phyloP scores from a whole-genome alignment of 768 basidiomycete genomes.

The Termitomyces sp. region DNA sequence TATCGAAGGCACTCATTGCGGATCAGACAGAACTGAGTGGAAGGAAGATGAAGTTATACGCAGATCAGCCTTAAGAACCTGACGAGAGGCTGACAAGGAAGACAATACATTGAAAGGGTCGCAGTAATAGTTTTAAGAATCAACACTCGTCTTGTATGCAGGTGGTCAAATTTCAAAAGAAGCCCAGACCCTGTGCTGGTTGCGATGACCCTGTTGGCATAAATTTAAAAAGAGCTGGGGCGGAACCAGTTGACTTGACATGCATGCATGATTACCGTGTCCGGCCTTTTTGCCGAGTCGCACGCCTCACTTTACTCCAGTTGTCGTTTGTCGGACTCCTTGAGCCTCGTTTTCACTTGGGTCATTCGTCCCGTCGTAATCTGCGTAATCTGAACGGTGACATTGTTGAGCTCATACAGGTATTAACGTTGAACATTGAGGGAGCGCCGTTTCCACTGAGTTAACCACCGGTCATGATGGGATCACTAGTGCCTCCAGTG shows the following conservation, averaged over 20 bases:
- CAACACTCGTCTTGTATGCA: not conserved
- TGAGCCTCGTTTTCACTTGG: too few relatives aligned
- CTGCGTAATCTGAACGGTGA: too few relatives aligned
- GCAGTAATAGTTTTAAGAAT: not conserved
- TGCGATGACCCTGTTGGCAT: not conserved
- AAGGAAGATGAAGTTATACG: not conserved
- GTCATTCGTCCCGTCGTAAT: too few relatives aligned
- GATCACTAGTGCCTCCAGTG: too few relatives aligned
- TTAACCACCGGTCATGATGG: too few relatives aligned
- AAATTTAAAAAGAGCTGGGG: not conserved
- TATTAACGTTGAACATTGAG: too few relatives aligned
- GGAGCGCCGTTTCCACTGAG: too few relatives aligned
- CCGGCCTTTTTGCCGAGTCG: too few relatives aligned
- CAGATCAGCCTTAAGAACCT: slow-evolving; percentile 1
- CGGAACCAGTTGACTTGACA: not conserved
- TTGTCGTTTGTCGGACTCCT: too few relatives aligned
- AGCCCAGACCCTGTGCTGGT: not conserved
- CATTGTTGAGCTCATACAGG: too few relatives aligned
- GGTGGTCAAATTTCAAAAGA: not conserved
- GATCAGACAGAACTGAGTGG: not conserved
- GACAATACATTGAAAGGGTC: slow-evolving; percentile 11
- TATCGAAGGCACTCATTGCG: slow-evolving; percentile 24
- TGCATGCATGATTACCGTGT: not conserved
- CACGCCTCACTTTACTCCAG: too few relatives aligned
- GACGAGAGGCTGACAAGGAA: slow-evolving; percentile 2